Percentiles rank a stretch among this genome's conserved stretches.
These are phyloP conservation scores for Phytophthora fragariae DNA, from an alignment of 352 stramenopile species.

Conservation along the genomic window DNA sequence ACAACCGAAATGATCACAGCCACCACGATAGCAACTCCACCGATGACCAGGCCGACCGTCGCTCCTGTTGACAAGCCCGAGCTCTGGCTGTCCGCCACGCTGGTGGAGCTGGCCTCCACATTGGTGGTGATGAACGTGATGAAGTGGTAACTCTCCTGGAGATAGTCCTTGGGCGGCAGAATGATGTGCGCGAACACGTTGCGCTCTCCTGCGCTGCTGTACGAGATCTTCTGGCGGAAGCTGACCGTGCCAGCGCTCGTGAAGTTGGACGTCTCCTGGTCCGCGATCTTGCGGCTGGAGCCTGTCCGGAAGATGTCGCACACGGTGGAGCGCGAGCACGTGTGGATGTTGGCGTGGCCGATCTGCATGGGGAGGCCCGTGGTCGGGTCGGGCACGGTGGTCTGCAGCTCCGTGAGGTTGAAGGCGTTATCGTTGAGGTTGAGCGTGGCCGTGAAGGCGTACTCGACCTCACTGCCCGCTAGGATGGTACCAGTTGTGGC, in stretches of 20 bases:
- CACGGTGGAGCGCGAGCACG: conserved; percentile 68
- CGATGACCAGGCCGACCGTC: conserved; percentile 59
- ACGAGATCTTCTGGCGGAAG: conserved; percentile 71
- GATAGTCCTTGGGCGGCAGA: conserved; percentile 59
- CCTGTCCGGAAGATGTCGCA: conserved; percentile 82
- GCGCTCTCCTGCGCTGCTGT: conserved; percentile 55
- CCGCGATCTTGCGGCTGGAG: conserved; percentile 67
- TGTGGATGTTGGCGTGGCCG: conserved; percentile 80
- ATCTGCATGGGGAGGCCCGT: conserved; percentile 72
- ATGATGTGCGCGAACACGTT: conserved; percentile 86
- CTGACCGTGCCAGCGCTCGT: conserved; percentile 59
- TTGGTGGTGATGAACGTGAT: conserved; percentile 76
- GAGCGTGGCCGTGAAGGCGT: conserved; percentile 78
- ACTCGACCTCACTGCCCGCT: conserved; percentile 53
- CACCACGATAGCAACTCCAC: conserved; percentile 50
- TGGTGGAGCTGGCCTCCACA: conserved; percentile 33
- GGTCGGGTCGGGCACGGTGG: conserved; percentile 58
- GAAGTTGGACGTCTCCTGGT: conserved; percentile 83
- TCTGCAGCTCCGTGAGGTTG: conserved; percentile 67
- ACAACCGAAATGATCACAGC: conserved; percentile 60
- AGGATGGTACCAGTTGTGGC: conserved; percentile 47
- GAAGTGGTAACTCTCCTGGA: conserved; percentile 78
- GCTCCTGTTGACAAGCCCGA: conserved; percentile 50
- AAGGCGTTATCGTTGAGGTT: conserved; percentile 76
- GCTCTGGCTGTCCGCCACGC: conserved; percentile 13